Evolutionary conservation across 2,329 filamentous ascomycete genomes (phyloP).

Genomic region (Arachnomyces sp.): DNA sequence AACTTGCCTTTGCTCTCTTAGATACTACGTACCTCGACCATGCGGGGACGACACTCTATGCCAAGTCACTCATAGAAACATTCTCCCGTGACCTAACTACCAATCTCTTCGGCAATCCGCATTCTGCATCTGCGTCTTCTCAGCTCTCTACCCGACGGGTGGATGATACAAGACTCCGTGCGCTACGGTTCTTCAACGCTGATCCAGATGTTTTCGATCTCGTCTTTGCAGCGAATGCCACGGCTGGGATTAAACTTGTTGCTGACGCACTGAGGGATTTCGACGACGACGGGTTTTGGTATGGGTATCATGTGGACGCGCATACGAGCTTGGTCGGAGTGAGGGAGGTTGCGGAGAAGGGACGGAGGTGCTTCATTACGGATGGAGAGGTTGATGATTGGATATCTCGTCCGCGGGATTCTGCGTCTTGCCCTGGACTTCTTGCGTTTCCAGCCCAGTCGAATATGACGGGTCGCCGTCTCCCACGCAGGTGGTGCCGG

Average conservation of each 20-base stretch:
- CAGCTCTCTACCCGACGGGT: conserved; percentile 67
- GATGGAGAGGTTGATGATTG: conserved; percentile 59
- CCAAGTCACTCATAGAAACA: conserved; percentile 70
- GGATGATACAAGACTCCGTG: conserved; percentile 64
- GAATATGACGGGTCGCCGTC: conserved; percentile 76
- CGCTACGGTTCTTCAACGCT: conserved; percentile 72
- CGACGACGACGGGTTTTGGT: conserved; percentile 62
- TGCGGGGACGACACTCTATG: conserved; percentile 80
- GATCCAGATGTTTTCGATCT: conserved; percentile 76
- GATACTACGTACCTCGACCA: conserved; percentile 81
- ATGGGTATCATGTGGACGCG: conserved; percentile 72
- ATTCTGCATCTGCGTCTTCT: conserved; percentile 76
- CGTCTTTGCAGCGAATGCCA: conserved; percentile 87
- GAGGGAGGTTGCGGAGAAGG: conserved; percentile 60
- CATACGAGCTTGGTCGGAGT: conserved; percentile 85
- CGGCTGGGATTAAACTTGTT: conserved; percentile 81
- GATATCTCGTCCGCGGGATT: conserved; percentile 41
- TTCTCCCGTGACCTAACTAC: conserved; percentile 73
- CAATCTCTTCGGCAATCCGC: conserved; percentile 82
- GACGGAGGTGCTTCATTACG: conserved; percentile 55
- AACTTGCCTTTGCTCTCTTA: conserved; percentile 27
- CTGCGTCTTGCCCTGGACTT: conserved; percentile 33
- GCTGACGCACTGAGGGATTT: conserved; percentile 65
- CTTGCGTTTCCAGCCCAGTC: conserved; percentile 89
- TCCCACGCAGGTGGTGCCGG: conserved; percentile 63